Conservation (phyloP, 805 yeast species). For the Kodamaea restingae region DNA sequence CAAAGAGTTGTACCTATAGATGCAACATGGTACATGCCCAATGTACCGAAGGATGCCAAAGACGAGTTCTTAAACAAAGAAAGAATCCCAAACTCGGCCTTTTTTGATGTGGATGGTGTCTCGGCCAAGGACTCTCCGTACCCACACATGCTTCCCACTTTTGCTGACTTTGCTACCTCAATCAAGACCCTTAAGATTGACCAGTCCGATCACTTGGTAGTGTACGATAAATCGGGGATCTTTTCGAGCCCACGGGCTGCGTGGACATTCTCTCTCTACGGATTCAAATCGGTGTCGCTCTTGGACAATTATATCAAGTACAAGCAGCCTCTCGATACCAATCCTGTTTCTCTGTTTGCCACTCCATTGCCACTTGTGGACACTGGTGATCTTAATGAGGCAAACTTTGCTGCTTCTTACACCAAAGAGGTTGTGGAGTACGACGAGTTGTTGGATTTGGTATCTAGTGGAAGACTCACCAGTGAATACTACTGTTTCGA, state of each 20-base stretch:
- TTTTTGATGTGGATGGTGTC: constrained; percentile 73
- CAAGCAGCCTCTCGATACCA: constrained; percentile 17
- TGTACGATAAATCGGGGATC: constrained; percentile 82
- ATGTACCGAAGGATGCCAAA: constrained; percentile 53
- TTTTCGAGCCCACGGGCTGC: constrained; percentile 89
- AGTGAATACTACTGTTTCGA: constrained; percentile 59
- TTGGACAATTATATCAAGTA: constrained; percentile 66
- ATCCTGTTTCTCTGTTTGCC: constrained; percentile 3
- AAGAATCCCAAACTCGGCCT: constrained; percentile 64
- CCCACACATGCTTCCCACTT: constrained; percentile 89
- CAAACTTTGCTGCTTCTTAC: constrained; percentile 30
- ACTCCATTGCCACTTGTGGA: not conserved
- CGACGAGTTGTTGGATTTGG: constrained; percentile 62
- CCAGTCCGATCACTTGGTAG: constrained; percentile 57
- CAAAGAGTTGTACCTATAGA: constrained; percentile 59
- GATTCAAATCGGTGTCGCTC: constrained; percentile 65
- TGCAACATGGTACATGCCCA: constrained; percentile 92
- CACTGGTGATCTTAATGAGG: constrained; percentile 15
- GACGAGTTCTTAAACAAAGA: constrained; percentile 51
- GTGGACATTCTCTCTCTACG: constrained; percentile 82
- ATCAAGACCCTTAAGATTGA: constrained; percentile 54
- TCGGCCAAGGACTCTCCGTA: constrained; percentile 56
- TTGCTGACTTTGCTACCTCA: constrained; percentile 49
- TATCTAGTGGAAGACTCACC: constrained; percentile 43
- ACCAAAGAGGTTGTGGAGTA: constrained; percentile 54